Evolutionary conservation across 768 basidiomycete genomes (phyloP).

Genomic region (Trametes gibbosa): DNA sequence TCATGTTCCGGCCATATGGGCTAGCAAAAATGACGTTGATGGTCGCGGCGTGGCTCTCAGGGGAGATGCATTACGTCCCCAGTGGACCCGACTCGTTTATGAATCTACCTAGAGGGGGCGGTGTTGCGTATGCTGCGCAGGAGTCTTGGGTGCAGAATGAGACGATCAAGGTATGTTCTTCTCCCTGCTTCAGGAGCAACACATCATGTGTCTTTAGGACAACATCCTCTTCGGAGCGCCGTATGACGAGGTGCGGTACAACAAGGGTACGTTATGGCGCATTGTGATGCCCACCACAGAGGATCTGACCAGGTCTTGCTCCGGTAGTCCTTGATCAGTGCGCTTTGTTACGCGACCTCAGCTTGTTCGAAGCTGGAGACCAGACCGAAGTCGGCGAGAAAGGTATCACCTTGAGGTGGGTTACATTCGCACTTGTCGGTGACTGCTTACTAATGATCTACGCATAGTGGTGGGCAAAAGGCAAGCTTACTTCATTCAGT

Average conservation of each 20-base stretch:
- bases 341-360: conserved; percentile 44
- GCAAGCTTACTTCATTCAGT: conserved; percentile 12
- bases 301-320: neutral
- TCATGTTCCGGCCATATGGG: neutral
- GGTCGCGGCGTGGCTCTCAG: conserved; percentile 1
- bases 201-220: conserved; percentile 4
- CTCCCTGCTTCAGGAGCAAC: neutral
- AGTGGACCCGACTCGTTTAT: conserved; percentile 36
- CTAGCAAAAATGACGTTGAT: neutral
- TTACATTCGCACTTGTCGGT: neutral
- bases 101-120: conserved; percentile 42
- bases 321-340: conserved; percentile 36
- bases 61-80: conserved; percentile 34
- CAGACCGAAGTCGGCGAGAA: conserved; percentile 60
- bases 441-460: neutral
- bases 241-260: conserved; percentile 28
- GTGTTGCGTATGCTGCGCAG: conserved; percentile 48
- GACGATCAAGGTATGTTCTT: conserved; percentile 32
- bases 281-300: neutral
- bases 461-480: conserved; percentile 44
- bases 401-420: conserved; percentile 43
- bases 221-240: conserved; percentile 29
- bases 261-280: conserved; percentile 13
- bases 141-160: conserved; percentile 50
- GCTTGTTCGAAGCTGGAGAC: conserved; percentile 48